phyloP scores from a whole-genome alignment of 352 stramenopile genomes.

The Phytophthora idaei region DNA sequence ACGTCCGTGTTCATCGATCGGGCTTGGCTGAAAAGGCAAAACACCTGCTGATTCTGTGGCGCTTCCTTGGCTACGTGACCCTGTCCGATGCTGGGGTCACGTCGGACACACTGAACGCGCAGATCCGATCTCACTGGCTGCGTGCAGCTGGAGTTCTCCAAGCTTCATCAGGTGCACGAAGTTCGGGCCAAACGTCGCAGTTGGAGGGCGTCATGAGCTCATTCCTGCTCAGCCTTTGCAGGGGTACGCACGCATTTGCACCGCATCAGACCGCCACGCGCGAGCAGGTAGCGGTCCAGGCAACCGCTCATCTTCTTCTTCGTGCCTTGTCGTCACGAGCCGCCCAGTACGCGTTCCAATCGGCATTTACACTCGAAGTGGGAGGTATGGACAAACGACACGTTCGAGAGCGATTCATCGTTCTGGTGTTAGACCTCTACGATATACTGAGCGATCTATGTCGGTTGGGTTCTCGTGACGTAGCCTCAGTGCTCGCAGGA shows the following conservation, averaged over 20 bases:
- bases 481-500: background rate
- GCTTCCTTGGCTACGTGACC: background rate
- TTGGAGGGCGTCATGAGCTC: constrained; percentile 2
- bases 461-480: background rate
- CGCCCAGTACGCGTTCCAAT: background rate
- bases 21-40: constrained; percentile 8
- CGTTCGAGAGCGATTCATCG: constrained; percentile 1
- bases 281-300: constrained; percentile 6
- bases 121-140: constrained; percentile 5
- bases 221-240: constrained; percentile 6
- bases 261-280: background rate
- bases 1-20: constrained; percentile 1
- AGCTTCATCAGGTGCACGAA: background rate
- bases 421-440: constrained; percentile 1
- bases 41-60: constrained; percentile 7
- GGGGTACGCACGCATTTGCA: background rate
- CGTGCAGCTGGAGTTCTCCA: constrained; percentile 3
- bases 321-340: constrained; percentile 8
- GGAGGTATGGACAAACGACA: constrained; percentile 2
- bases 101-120: background rate
- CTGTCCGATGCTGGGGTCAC: constrained; percentile 1
- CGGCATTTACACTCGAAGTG: background rate
- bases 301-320: constrained; percentile 1
- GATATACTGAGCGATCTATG: constrained; percentile 4
- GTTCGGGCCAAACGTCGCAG: background rate